Evolutionary conservation across 140 eudicot species (phyloP).

Genomic region (Erigeron philadelphicus): DNA sequence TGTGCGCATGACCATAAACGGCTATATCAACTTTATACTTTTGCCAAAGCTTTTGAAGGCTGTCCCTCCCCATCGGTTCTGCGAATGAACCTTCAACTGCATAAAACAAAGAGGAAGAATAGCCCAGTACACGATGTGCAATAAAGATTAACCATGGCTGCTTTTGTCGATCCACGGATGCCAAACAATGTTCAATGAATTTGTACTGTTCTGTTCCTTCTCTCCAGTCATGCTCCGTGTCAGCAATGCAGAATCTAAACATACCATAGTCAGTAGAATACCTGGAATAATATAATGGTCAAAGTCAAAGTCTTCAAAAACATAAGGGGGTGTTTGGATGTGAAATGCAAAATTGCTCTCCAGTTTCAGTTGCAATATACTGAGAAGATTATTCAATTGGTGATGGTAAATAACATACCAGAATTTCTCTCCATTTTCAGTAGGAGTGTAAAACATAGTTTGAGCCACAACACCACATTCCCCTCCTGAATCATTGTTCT

Average conservation of each 20-base stretch:
- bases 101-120: constrained; percentile 30
- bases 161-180: constrained; percentile 34
- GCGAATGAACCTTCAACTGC: constrained; percentile 28
- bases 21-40: constrained; percentile 45
- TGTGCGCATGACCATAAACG: constrained; percentile 36
- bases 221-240: constrained; percentile 40
- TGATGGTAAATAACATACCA: constrained; percentile 32
- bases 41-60: constrained; percentile 38
- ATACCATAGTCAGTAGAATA: constrained; percentile 33
- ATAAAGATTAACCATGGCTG: constrained; percentile 40
- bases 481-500: constrained; percentile 54
- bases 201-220: constrained; percentile 38
- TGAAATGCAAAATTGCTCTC: neutral
- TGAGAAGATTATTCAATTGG: no score
- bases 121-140: constrained; percentile 37
- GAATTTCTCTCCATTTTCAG: constrained; percentile 53
- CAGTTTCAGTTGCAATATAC: no score
- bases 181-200: constrained; percentile 36
- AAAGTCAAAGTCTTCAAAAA: neutral
- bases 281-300: neutral
- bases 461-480: constrained; percentile 70
- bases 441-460: constrained; percentile 59
- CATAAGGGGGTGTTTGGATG: neutral
- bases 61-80: constrained; percentile 37
- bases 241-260: constrained; percentile 42